Base-by-base conservation (phyloP, 2,329 filamentous ascomycete species). In the Apiospora phragmitis region DNA sequence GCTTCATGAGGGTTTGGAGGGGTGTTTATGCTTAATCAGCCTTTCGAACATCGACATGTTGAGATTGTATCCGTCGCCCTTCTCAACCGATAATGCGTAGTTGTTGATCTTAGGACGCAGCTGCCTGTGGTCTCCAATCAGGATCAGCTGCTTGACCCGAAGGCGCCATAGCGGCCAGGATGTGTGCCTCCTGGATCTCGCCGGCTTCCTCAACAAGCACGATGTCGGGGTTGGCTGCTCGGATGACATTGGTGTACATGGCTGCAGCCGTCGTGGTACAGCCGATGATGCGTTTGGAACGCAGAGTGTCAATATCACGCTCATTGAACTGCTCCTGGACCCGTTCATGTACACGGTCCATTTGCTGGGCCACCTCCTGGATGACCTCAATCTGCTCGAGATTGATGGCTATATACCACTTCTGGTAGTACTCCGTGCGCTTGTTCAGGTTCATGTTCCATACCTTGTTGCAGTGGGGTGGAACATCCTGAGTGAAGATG, bases 121-220 rank as follows among this genome's bases (percentile, higher is more conserved):
- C 72, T 94, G 92, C 70, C 91, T 87, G 76, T 94, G 92, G 69
- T 94, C 92, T 0, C 92, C 92, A 14, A 94, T 94, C 2, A 93
- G 78, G 0, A 94, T 85, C 1, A 93, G 77, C 49, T 94, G 90
- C 71, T 92, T 86, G 0, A 88, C 88, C 88, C 0, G 84, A 79
- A 0, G 85, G 77, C 0, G 84, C 82, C 70, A 94, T 75, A 0
- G 92, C 87, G 0, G 91, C 87, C 0, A 94, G 78, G 1, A 92
- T 83, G 73, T 94, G 92, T 1, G 85, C 85, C 77, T 94, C 92
- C 0, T 93, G 82, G 4, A 94, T 92, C 73, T 94, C 92, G 1
- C 91, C 92, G 0, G 91, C 92, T 78, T 94, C 92, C 77, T 94
- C 92, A 0, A 93, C 87, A 0, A 94, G 76, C 1, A 93, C 79